Base-by-base conservation (phyloP, 1,139 yeast genomes). In the Martiniozyma asiatica region DNA sequence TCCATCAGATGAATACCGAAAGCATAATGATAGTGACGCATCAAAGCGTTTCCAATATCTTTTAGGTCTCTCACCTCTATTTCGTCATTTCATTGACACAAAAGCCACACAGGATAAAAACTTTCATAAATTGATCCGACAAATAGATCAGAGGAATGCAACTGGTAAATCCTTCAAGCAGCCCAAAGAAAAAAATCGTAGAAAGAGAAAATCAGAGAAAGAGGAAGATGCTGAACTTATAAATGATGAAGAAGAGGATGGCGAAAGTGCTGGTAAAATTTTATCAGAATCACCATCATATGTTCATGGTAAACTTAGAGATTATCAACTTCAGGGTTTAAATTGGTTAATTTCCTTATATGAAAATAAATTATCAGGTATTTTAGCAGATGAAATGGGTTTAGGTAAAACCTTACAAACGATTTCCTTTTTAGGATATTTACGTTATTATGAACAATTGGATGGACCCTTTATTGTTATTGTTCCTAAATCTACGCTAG, bases 301-400 rank as follows among this genome's bases (percentile, higher is more conserved):
- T 44, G 53, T 79, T 20, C 60, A 74, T 31, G 92, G 92, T 12
- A 54, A 54, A 32, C 51, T 79, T 36, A 65, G 92, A 47, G 77
- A 79, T n/a, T 79, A 87, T 54, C 97, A 87, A 56, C 68, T 87
- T 36, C 94, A 81, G 51, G 97, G 97, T 33, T 65, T 87, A 41
- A 87, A 87, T 57, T 87, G 97, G 97, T 60, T 87, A 47, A 73
- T 85, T 14, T 71, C 85, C 1, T 59, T 87, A 34, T 77, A 79
- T 48, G 92, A 81, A 43, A 84, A 87, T 56, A 74, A 78, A 45
- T 65, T 87, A 34, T 75, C 92, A 1, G 97, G 97, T 29, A 87
- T 89, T 29, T 64, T 89, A 36, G 98, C 98, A 8, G 98, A 89
- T 56, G 98, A 89, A 55, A 89, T 89, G 98, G 98, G 98, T 2